phyloP scores from a whole-genome alignment of 73 alveolate genomes.

The Uronychia binucleata region DNA sequence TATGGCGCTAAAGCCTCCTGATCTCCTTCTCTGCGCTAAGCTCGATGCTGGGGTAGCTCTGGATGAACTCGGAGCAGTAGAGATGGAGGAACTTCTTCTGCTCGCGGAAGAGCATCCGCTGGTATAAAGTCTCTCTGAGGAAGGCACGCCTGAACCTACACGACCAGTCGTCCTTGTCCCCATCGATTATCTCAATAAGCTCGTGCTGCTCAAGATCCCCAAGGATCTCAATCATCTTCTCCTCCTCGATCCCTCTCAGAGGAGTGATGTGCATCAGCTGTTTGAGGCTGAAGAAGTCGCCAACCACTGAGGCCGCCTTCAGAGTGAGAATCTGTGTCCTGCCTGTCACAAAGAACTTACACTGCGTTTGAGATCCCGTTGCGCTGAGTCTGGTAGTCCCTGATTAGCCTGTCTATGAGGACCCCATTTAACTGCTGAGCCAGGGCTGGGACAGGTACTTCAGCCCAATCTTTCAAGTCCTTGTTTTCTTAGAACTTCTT shows the following conservation, averaged over 20 bases:
- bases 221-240: constrained; percentile 22
- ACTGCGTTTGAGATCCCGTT: neutral
- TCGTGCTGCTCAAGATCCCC: constrained; percentile 47
- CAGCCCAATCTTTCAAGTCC: constrained; percentile 55
- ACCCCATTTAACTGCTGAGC: constrained; percentile 25
- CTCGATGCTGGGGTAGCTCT: constrained; percentile 57
- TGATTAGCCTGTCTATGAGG: constrained; percentile 40
- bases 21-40: constrained; percentile 52
- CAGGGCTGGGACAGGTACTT: constrained; percentile 58
- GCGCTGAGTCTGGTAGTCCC: constrained; percentile 6
- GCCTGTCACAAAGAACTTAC: neutral
- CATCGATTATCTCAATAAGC: constrained; percentile 60
- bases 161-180: constrained; percentile 38
- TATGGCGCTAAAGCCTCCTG: constrained; percentile 42
- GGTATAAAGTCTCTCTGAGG: constrained; percentile 59
- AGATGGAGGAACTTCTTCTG: constrained; percentile 62
- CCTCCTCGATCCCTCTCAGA: constrained; percentile 32
- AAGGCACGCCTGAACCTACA: constrained; percentile 57
- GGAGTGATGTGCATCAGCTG: constrained; percentile 49
- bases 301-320: constrained; percentile 64
- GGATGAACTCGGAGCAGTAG: constrained; percentile 37
- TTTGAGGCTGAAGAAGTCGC: constrained; percentile 56
- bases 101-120: constrained; percentile 49
- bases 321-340: constrained; percentile 19
- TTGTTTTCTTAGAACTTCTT: constrained; percentile 24